Conservation (phyloP, 2,329 filamentous ascomycete species). For the Blumeria hordei region DNA sequence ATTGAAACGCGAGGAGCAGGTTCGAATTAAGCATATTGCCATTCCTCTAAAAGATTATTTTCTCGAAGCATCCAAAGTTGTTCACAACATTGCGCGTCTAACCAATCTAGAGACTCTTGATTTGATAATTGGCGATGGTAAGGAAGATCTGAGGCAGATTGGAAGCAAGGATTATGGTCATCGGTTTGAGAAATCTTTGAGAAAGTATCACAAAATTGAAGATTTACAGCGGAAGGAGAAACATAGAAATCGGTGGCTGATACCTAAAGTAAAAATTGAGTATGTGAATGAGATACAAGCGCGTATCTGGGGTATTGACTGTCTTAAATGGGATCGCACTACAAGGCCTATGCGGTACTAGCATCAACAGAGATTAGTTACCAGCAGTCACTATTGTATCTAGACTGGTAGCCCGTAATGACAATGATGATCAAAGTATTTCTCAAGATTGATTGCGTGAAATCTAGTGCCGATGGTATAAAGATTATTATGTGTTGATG, state of each 20-base stretch:
- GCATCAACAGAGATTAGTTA: not conserved
- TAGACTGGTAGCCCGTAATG: too few species aligned
- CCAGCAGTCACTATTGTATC: too few species aligned
- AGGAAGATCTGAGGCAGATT: not conserved
- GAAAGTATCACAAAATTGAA: not conserved
- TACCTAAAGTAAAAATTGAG: not conserved
- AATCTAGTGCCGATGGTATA: not conserved
- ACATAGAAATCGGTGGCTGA: not conserved
- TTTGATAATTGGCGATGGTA: not conserved
- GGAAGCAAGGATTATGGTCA: not conserved
- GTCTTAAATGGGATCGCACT: not conserved
- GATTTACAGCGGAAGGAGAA: not conserved
- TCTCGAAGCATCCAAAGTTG: not conserved
- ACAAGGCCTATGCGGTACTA: not conserved
- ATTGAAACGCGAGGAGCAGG: not conserved
- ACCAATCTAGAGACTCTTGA: not conserved
- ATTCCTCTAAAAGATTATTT: conserved; percentile 3
- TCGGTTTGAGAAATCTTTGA: not conserved
- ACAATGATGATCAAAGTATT: too few species aligned
- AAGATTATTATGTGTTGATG: not conserved
- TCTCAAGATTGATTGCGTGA: not conserved
- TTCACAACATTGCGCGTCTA: not conserved
- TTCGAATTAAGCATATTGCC: conserved; percentile 1
- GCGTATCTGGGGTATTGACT: not conserved
- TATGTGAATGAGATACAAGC: not conserved